Base-by-base conservation (phyloP, 306 rosid genomes). In the Bauhinia variegata region DNA sequence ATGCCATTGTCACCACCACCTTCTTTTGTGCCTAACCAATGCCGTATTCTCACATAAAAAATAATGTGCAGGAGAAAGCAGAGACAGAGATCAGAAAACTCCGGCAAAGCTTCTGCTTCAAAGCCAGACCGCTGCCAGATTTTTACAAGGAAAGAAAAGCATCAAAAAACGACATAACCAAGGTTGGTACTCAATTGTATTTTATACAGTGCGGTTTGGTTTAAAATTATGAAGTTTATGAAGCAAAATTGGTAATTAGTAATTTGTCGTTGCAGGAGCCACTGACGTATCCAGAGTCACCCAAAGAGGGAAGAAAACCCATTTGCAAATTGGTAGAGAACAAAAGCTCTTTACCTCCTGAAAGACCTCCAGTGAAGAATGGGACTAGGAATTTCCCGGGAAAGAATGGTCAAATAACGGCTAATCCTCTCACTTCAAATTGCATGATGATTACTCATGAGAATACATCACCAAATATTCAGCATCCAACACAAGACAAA, bases 91-190 rank as follows among this genome's bases (percentile, higher is more conserved):
- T 83, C 18, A 84, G 84, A 65, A 93, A 86, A 79, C 80, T 83
- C 34, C 81, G 90, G 10, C 88, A 89, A 79, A 85, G 75, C 82
- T 75, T 88, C 75, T 93, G 96, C 89, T 93, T 88, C 83, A 88
- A 88, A 85, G 99, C 99, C 32, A 84, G 95, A 80, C 99, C 99
- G 32, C 75, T 93, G 39, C 97, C 99, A 19, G 84, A 80, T n/a
- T 93, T 93, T 71, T 93, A 93, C 30, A 83, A 77, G 70, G 90
- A 86, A 79, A 80, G 89, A 70, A 86, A 85, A 86, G 59, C 74
- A 39, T 79, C 78, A 38, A 67, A 18, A 58, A 69, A 69, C 23
- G 92, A 84, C 70, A 74, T 75, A 42, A 77, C 61, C 42, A 70
- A 70, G 95, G 91, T 80, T 37, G 6, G 53, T 64, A 63, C 18